Conservation (phyloP, 106 monocot genomes). For the Iris macrosiphon region DNA sequence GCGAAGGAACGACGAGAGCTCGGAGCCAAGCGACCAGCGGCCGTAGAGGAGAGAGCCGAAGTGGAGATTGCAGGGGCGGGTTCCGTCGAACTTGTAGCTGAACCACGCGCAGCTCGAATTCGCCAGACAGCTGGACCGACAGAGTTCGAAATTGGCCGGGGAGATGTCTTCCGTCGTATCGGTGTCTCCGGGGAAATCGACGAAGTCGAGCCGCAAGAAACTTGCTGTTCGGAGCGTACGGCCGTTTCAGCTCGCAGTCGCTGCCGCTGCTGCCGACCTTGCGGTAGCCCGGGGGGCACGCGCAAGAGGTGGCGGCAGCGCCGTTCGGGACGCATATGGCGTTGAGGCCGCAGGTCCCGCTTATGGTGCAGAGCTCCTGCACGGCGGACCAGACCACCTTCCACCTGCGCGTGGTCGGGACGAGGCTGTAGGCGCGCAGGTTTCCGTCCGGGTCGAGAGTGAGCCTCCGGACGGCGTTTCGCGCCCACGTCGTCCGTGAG, state of each 20-base stretch:
- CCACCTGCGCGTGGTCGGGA: constrained; percentile 19
- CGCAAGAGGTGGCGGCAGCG: constrained; percentile 13
- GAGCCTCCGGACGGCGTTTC: constrained; percentile 23
- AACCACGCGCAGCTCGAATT: constrained; percentile 47
- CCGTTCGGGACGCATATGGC: constrained; percentile 34
- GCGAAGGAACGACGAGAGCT: constrained; percentile 29
- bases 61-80: constrained; percentile 14
- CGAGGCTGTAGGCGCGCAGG: constrained; percentile 49
- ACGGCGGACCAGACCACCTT: constrained; percentile 44
- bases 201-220: constrained; percentile 52
- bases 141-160: constrained; percentile 19
- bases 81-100: constrained; percentile 39
- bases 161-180: not conserved
- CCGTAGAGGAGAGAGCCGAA: constrained; percentile 21
- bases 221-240: constrained; percentile 11
- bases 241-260: constrained; percentile 22
- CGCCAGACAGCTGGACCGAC: constrained; percentile 22
- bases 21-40: constrained; percentile 48
- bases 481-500: constrained; percentile 5
- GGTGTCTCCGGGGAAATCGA: constrained; percentile 12
- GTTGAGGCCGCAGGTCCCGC: constrained; percentile 29
- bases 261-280: not conserved
- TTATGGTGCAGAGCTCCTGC: constrained; percentile 44
- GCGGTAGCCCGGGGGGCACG: constrained; percentile 55
- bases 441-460: constrained; percentile 51